Conservation (phyloP, 176 grass and related monocot species). For the Neostapfia colusana region DNA sequence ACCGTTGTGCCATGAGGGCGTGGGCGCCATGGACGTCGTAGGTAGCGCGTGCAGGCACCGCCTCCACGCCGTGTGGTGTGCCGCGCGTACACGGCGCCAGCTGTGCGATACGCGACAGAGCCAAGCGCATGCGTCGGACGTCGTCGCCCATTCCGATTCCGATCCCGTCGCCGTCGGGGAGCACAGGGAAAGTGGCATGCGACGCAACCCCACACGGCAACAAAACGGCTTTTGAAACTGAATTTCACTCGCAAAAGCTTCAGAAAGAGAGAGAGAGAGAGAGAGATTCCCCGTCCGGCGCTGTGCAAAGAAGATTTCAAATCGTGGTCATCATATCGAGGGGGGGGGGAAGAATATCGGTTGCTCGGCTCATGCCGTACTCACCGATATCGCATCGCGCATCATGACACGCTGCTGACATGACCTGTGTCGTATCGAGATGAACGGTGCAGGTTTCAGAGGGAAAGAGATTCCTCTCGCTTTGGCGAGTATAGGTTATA, state of each 20-base stretch:
- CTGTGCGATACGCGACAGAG: too few relatives aligned
- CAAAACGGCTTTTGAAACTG: background rate
- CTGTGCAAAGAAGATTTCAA: background rate
- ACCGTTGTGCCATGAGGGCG: too few relatives aligned
- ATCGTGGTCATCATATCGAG: background rate
- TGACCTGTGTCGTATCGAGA: constrained; percentile 24
- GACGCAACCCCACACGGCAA: background rate
- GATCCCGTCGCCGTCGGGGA: too few relatives aligned
- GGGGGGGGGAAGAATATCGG: background rate
- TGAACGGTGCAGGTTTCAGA: constrained; percentile 6
- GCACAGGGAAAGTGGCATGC: background rate
- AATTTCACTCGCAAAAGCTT: background rate
- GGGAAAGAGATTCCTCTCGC: constrained; percentile 30
- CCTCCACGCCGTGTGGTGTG: too few relatives aligned
- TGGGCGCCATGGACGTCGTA: too few relatives aligned
- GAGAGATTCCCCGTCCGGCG: background rate
- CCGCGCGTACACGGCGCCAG: too few relatives aligned
- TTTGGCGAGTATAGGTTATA: background rate
- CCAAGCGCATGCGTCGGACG: too few relatives aligned
- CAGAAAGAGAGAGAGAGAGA: background rate
- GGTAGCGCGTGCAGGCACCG: too few relatives aligned
- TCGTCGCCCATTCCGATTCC: too few relatives aligned
- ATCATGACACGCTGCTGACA: background rate
- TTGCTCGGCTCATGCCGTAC: background rate
- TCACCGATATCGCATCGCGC: background rate